Percentiles rank a stretch among this genome's conserved stretches.
These are phyloP conservation scores for Xylariaceae sp. DNA, from an alignment of 2,329 filamentous ascomycete genomes.

Conservation along the genomic window DNA sequence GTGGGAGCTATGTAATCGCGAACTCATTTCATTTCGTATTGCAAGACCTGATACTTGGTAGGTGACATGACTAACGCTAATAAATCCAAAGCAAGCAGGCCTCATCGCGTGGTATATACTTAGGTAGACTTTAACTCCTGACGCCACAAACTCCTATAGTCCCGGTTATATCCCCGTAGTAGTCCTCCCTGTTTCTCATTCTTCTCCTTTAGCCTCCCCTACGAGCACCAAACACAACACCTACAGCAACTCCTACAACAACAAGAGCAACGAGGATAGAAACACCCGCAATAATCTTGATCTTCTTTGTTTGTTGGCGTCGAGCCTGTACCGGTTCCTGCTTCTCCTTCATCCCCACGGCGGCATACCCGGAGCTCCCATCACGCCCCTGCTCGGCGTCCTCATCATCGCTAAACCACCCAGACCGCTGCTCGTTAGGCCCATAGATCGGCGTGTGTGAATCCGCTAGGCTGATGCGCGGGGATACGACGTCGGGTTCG, in stretches of 20 bases:
- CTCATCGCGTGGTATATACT: no score
- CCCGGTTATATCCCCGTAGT: no score
- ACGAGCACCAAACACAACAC: slow-evolving; percentile 24
- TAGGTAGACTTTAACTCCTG: no score
- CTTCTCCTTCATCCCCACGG: slow-evolving; percentile 12
- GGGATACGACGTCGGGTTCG: not conserved
- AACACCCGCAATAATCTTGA: slow-evolving; percentile 23
- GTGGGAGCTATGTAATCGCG: no score
- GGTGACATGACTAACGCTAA: no score
- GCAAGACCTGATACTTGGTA: no score
- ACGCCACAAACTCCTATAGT: not conserved
- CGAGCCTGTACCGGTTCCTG: slow-evolving; percentile 5
- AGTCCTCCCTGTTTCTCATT: no score
- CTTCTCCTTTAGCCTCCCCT: not conserved
- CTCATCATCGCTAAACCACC: slow-evolving; percentile 28
- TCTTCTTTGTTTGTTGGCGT: slow-evolving; percentile 22
- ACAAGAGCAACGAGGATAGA: slow-evolving; percentile 26
- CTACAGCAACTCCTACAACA: slow-evolving; percentile 32
- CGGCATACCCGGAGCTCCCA: slow-evolving; percentile 10
- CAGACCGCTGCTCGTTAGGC: slow-evolving; percentile 25
- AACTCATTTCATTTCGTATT: no score
- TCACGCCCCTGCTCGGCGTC: slow-evolving; percentile 14
- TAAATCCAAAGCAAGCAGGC: no score
- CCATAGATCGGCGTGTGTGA: slow-evolving; percentile 22
- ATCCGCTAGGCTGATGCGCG: slow-evolving; percentile 19